phyloP scores from a whole-genome alignment of 2,329 filamentous ascomycete species.

The Didymellaceae sp. region DNA sequence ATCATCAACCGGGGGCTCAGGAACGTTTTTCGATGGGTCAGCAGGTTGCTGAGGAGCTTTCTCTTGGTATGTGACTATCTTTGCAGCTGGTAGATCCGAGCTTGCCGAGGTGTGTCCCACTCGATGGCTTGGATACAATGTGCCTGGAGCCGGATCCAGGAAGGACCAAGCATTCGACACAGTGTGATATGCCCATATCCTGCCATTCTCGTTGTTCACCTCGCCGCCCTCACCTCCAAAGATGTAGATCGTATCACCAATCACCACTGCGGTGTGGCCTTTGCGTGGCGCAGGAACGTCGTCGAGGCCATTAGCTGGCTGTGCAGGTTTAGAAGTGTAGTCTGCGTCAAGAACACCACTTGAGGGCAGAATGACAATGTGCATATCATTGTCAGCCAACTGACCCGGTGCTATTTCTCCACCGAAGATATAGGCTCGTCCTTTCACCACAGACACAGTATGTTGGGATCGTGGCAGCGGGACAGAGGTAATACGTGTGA shows the following conservation, averaged over 20 bases:
- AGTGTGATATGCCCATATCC: conserved; percentile 55
- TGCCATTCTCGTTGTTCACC: conserved; percentile 44
- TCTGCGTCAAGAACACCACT: conserved; percentile 53
- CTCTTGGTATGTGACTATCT: conserved; percentile 36
- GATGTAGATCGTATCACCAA: conserved; percentile 55
- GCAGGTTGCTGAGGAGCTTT: conserved; percentile 49
- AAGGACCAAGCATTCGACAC: conserved; percentile 50
- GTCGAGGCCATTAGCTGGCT: conserved; percentile 34
- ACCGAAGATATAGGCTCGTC: conserved; percentile 64
- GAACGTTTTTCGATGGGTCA: conserved; percentile 51
- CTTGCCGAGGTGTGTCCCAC: conserved; percentile 47
- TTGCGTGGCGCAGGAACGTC: conserved; percentile 49
- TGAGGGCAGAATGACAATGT: conserved; percentile 59
- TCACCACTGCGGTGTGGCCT: conserved; percentile 51
- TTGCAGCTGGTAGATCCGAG: conserved; percentile 50
- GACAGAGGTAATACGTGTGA: conserved; percentile 55
- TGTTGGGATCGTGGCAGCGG: conserved; percentile 58
- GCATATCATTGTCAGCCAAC: conserved; percentile 59
- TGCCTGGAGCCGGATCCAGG: conserved; percentile 44
- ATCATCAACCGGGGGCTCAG: conserved; percentile 49
- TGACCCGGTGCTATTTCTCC: conserved; percentile 51
- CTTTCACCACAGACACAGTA: conserved; percentile 60
- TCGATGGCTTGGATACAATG: conserved; percentile 39
- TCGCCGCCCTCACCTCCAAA: conserved; percentile 50
- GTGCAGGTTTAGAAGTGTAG: conserved; percentile 47